A percentile compares a stretch with the other conserved stretches of the same genome.
phyloP scores from a whole-genome alignment of 352 stramenopile genomes.

The Globisporangium middletonii region DNA sequence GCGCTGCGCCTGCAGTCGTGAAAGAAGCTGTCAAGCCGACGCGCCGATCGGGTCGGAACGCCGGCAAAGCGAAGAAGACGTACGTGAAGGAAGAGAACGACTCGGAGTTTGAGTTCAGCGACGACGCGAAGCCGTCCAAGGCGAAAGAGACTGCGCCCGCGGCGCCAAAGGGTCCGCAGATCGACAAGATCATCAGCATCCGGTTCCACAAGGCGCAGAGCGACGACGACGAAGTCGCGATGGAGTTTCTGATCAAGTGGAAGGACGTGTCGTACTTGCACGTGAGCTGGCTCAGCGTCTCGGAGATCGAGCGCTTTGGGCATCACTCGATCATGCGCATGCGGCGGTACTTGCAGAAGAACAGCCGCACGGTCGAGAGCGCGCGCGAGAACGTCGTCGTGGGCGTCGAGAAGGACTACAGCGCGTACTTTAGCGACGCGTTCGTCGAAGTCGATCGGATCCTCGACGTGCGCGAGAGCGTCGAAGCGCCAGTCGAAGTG shows the following conservation, averaged over 20 bases:
- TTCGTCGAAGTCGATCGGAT: conserved; percentile 85
- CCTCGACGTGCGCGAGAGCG: conserved; percentile 58
- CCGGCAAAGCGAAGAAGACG: conserved; percentile 77
- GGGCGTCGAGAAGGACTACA: conserved; percentile 72
- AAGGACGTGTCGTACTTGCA: conserved; percentile 96
- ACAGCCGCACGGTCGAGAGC: conserved; percentile 74
- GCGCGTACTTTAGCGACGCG: conserved; percentile 77
- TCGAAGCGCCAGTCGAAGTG: conserved; percentile 64
- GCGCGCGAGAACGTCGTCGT: conserved; percentile 69
- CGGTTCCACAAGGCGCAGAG: conserved; percentile 59
- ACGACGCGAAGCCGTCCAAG: conserved; percentile 44
- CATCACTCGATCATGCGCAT: conserved; percentile 78
- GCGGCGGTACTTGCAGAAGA: conserved; percentile 84
- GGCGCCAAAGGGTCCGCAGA: conserved; percentile 70
- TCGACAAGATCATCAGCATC: conserved; percentile 92
- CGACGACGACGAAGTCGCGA: conserved; percentile 54
- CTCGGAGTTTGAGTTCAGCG: conserved; percentile 58
- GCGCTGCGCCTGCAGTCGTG: conserved; percentile 13
- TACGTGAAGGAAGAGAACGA: conserved; percentile 81
- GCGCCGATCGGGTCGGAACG: conserved; percentile 75
- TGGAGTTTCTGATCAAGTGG: conserved; percentile 99
- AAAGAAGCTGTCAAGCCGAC: conserved; percentile 46
- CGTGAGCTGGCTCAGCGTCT: conserved; percentile 95
- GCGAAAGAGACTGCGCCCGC: conserved; percentile 28
- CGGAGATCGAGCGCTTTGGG: conserved; percentile 89